These are phyloP conservation scores for Skeletonema costatum DNA, from an alignment of 108 stramenopile species.

Conservation along the genomic window DNA sequence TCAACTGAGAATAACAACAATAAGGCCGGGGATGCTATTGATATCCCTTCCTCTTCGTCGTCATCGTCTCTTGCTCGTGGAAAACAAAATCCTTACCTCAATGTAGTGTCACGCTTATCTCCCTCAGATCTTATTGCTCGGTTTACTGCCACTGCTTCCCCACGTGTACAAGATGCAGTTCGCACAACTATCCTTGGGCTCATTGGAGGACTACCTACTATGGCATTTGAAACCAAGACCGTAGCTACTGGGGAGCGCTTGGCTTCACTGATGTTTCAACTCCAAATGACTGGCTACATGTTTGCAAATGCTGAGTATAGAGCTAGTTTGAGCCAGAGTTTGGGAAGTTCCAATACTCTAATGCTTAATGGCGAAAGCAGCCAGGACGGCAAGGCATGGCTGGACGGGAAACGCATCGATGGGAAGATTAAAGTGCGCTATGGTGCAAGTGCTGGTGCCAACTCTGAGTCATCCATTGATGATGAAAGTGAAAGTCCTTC, in stretches of 20 bases:
- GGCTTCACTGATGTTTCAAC: conserved; percentile 93
- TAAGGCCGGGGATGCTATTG: not conserved
- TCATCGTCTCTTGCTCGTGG: not conserved
- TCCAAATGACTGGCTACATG: conserved; percentile 98
- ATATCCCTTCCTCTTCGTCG: not conserved
- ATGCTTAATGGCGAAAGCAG: conserved; percentile 39
- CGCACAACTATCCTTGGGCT: conserved; percentile 87
- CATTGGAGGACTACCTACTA: conserved; percentile 87
- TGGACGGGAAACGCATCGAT: conserved; percentile 48
- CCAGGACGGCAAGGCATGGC: conserved; percentile 38
- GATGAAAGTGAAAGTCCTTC: conserved; percentile 17
- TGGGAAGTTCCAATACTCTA: conserved; percentile 39
- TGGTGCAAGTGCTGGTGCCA: conserved; percentile 18
- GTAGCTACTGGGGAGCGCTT: conserved; percentile 88
- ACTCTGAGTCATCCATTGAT: not conserved
- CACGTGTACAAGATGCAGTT: conserved; percentile 91
- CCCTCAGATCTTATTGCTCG: conserved; percentile 84
- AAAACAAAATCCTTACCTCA: conserved; percentile 72
- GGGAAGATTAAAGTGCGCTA: conserved; percentile 79
- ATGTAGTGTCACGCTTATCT: conserved; percentile 69
- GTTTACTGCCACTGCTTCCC: conserved; percentile 79
- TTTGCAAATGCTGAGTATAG: conserved; percentile 97
- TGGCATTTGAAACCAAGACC: conserved; percentile 92
- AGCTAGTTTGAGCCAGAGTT: conserved; percentile 66
- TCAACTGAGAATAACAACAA: not conserved